phyloP scores from a whole-genome alignment of 257 asterid genomes.

The Forsythia suspensa region DNA sequence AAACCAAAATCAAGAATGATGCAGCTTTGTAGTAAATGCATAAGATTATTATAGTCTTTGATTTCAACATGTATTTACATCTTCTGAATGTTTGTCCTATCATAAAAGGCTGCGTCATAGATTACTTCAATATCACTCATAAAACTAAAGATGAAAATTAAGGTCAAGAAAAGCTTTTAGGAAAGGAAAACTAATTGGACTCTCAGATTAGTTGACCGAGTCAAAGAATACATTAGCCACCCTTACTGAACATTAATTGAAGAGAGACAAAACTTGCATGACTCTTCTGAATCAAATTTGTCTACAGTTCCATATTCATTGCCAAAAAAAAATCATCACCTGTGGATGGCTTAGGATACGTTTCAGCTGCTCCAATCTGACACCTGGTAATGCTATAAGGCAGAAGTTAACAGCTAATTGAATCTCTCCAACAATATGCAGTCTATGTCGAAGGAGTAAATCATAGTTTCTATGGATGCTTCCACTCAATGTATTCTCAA shows the following conservation, averaged over 20 bases:
- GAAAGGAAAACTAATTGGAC: not conserved
- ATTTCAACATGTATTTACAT: not conserved
- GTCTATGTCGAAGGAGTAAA: slow-evolving; percentile 33
- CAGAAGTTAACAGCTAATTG: slow-evolving; percentile 30
- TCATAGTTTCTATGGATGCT: slow-evolving; percentile 35
- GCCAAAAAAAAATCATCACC: not conserved
- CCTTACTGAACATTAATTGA: not conserved
- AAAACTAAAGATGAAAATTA: not conserved
- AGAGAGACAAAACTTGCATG: not conserved
- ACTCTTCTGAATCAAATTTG: not conserved
- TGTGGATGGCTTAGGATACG: slow-evolving; percentile 35
- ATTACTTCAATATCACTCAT: not conserved
- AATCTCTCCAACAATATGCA: slow-evolving; percentile 36
- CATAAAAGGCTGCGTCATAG: not conserved
- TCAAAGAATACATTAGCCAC: not conserved
- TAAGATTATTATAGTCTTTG: not conserved
- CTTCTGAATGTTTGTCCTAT: not conserved
- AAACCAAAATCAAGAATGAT: too few species aligned
- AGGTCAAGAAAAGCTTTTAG: not conserved
- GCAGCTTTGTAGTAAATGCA: not conserved
- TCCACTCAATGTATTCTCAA: slow-evolving; percentile 32
- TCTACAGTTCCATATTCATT: not conserved
- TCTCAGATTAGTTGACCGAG: not conserved
- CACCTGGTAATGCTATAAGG: slow-evolving; percentile 32
- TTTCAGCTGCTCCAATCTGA: slow-evolving; percentile 21